phyloP scores from a whole-genome alignment of 805 yeast genomes.

The Ogataea philodendri region DNA sequence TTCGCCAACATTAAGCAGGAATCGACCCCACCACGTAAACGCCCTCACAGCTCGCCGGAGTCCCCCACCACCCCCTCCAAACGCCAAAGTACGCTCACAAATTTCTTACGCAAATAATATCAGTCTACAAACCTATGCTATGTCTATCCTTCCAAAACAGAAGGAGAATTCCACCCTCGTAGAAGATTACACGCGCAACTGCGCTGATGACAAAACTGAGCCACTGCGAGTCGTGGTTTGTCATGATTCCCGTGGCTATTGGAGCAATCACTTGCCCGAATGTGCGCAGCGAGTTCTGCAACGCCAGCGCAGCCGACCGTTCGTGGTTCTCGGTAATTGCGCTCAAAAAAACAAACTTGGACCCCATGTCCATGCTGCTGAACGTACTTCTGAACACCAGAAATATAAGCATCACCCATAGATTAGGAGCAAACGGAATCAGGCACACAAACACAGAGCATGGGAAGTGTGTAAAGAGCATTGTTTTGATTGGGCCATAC shows the following conservation, averaged over 20 bases:
- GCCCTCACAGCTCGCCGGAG: too few species aligned
- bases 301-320: slow-evolving; percentile 43
- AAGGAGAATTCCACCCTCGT: slow-evolving; percentile 40
- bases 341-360: slow-evolving; percentile 47
- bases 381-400: slow-evolving; percentile 39
- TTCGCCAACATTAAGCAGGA: slow-evolving; percentile 3
- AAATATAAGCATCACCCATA: slow-evolving; percentile 33
- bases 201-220: slow-evolving; percentile 43
- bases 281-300: slow-evolving; percentile 45
- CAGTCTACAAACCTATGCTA: slow-evolving; percentile 5
- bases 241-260: slow-evolving; percentile 38
- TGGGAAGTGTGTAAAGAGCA: slow-evolving; percentile 45
- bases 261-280: slow-evolving; percentile 44
- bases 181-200: slow-evolving; percentile 35
- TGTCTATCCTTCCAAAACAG: slow-evolving; percentile 31
- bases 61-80: too few species aligned
- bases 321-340: slow-evolving; percentile 39
- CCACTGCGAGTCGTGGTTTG: slow-evolving; percentile 40
- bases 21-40: too few species aligned
- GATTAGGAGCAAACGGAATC: slow-evolving; percentile 39
- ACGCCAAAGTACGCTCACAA: not conserved
- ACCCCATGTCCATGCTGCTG: slow-evolving; percentile 48
- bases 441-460: slow-evolving; percentile 40
- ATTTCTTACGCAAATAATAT: slow-evolving; percentile 1
- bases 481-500: slow-evolving; percentile 44